Evolutionary conservation across 352 stramenopile genomes (phyloP).

Genomic region (Phytophthora fragariae): DNA sequence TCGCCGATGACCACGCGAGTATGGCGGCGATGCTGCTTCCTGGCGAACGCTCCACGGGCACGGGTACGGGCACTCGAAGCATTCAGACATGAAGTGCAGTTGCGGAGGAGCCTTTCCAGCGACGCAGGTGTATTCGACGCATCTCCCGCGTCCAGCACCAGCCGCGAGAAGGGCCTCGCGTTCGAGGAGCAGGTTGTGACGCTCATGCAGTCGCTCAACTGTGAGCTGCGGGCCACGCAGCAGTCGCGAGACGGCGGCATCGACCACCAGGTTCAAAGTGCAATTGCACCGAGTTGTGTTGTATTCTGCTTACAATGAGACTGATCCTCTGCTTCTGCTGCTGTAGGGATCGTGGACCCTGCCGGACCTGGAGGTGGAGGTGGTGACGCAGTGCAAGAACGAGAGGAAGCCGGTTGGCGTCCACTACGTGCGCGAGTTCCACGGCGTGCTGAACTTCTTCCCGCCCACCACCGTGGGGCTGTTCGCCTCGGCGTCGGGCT

Average conservation of each 20-base stretch:
- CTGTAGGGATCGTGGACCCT: conserved; percentile 68
- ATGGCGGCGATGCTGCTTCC: conserved; percentile 13
- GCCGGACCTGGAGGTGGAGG: conserved; percentile 64
- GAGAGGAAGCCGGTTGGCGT: conserved; percentile 75
- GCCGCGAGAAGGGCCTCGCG: conserved; percentile 56
- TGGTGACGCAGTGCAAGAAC: conserved; percentile 88
- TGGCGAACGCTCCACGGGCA: neutral
- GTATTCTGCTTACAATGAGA: neutral
- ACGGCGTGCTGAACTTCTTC: conserved; percentile 68
- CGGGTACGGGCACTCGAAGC: neutral
- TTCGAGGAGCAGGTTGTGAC: conserved; percentile 72
- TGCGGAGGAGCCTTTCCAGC: conserved; percentile 22
- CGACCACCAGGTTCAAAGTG: conserved; percentile 57
- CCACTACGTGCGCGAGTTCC: conserved; percentile 75
- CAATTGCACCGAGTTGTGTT: neutral
- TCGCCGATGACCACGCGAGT: neutral
- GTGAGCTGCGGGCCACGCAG: conserved; percentile 63
- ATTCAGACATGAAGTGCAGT: neutral
- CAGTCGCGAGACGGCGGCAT: conserved; percentile 77
- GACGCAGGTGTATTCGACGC: neutral
- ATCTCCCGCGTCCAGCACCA: conserved; percentile 8
- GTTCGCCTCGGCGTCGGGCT: conserved; percentile 79
- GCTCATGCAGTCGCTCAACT: conserved; percentile 63
- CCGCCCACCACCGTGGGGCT: conserved; percentile 56
- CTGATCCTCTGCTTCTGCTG: neutral